Evolutionary conservation across 768 basidiomycete genomes (phyloP).

Genomic region (Termitomyces sp.): DNA sequence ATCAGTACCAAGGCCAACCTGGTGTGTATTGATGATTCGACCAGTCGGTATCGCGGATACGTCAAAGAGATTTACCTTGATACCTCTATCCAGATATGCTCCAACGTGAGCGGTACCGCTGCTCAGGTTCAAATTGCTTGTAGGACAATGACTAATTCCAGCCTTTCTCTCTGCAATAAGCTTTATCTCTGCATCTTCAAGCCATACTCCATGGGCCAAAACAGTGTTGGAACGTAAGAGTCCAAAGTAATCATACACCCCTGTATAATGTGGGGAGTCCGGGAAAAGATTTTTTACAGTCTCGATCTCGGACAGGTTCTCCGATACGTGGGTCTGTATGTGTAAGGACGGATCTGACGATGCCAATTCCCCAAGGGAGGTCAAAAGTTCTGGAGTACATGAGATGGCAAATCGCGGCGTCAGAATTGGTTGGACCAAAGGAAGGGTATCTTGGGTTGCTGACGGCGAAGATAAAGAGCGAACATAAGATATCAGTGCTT

Average conservation of each 20-base stretch:
- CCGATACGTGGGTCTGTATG: slow-evolving; percentile 92
- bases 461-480: slow-evolving; percentile 38
- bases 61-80: slow-evolving; percentile 55
- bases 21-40: background rate
- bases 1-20: slow-evolving; percentile 96
- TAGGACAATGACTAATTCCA: slow-evolving; percentile 90
- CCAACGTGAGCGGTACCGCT: slow-evolving; percentile 84
- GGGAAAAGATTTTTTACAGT: slow-evolving; percentile 67
- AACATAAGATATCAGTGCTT: slow-evolving; percentile 64
- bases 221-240: slow-evolving; percentile 78
- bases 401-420: slow-evolving; percentile 97
- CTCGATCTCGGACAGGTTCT: slow-evolving; percentile 70
- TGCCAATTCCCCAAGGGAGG: slow-evolving; percentile 56
- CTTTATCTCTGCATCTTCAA: slow-evolving; percentile 66
- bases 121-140: slow-evolving; percentile 86
- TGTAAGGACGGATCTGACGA: slow-evolving; percentile 51
- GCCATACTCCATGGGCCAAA: slow-evolving; percentile 82
- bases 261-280: slow-evolving; percentile 58
- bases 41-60: background rate
- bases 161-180: slow-evolving; percentile 60
- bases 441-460: slow-evolving; percentile 21
- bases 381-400: slow-evolving; percentile 69
- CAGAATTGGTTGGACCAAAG: slow-evolving; percentile 82
- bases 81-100: slow-evolving; percentile 70
- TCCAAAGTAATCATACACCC: slow-evolving; percentile 74